phyloP scores from a whole-genome alignment of 148 eudicot species.

The Amaranthus palmeri region DNA sequence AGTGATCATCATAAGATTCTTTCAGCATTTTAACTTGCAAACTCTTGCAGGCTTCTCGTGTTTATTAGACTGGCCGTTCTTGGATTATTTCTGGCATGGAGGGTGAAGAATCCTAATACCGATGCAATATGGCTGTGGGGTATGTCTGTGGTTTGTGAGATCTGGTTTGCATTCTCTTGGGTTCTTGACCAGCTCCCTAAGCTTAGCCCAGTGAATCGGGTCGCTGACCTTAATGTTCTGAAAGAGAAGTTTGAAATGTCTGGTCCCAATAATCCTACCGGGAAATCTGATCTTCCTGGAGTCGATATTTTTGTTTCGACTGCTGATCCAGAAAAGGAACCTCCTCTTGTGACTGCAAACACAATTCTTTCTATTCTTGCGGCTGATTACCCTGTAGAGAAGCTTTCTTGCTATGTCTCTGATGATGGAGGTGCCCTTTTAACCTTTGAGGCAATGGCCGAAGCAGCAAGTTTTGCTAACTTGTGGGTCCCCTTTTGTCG shows the following conservation, averaged over 20 bases:
- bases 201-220: constrained; percentile 77
- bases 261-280: constrained; percentile 57
- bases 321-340: constrained; percentile 94
- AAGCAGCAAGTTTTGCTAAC: constrained; percentile 93
- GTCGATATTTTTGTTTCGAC: constrained; percentile 84
- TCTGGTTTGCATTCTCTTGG: constrained; percentile 98
- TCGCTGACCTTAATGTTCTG: constrained; percentile 62
- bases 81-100: constrained; percentile 68
- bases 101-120: constrained; percentile 51
- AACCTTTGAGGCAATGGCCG: constrained; percentile 94
- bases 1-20: not conserved
- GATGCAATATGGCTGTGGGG: constrained; percentile 90
- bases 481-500: too few relatives aligned
- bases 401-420: constrained; percentile 90
- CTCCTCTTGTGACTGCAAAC: constrained; percentile 88
- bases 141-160: constrained; percentile 81
- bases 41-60: constrained; percentile 61
- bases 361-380: constrained; percentile 86
- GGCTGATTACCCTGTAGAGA: constrained; percentile 81
- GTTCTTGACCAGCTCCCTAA: constrained; percentile 89
- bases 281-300: constrained; percentile 92
- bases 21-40: too few relatives aligned
- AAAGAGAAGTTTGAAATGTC: constrained; percentile 79
- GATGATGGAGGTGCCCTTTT: constrained; percentile 92
- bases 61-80: constrained; percentile 65